Base-by-base conservation (phyloP, 2,329 filamentous ascomycete genomes). In the Fusarium sterilihyphosum region DNA sequence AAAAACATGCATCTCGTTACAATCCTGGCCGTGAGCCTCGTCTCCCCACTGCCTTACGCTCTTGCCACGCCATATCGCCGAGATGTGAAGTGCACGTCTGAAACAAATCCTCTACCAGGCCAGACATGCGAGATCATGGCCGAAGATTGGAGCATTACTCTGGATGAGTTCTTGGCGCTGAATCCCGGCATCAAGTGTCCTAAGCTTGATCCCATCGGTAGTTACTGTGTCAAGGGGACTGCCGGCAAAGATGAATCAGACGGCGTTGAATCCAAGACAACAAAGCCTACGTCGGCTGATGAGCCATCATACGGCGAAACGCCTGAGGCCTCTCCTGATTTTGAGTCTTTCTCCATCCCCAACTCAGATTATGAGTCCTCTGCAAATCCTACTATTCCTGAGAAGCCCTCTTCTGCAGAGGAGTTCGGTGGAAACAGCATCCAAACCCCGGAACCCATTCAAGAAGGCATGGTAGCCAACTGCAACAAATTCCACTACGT, bases 401-500 rank as follows among this genome's bases (percentile, higher is more conserved):
- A 46, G 3, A 24, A 62, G 5, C 52, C 33, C 12, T 62, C 60
- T 46, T 6, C 26, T 20, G 20, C 20, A 6, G 41, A 11, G 24
- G 24, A 22, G 2, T 14, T 4, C 22, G 16, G 18, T 29, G 54
- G 53, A 20, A 41, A 49, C 33, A 20, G 54, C 14, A 35, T 60
- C 12, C 17, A 31, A 17, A 61, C 62, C 3, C 62, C 46, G 1
- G 7, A 16, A 1, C 41, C 66, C 22, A 57, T 67, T 3, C 64
- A 69, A 20, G 18, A 60, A 7, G 66, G 66, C 16, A 69, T 69
- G 50, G 33, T 47, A 1, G n/a, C 20, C 0, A 67, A 43, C 43
- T 69, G 64, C 26, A 67, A 69, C 17, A 67, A 67, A 6, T 69
- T 69, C 17, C 57, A 69, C 17, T 22, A n/a, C 6, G 8, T 69